A percentile compares a stretch with the other conserved stretches of the same genome.
Conservation (phyloP, 2,329 filamentous ascomycete genomes). For the Cladosporium sp. region DNA sequence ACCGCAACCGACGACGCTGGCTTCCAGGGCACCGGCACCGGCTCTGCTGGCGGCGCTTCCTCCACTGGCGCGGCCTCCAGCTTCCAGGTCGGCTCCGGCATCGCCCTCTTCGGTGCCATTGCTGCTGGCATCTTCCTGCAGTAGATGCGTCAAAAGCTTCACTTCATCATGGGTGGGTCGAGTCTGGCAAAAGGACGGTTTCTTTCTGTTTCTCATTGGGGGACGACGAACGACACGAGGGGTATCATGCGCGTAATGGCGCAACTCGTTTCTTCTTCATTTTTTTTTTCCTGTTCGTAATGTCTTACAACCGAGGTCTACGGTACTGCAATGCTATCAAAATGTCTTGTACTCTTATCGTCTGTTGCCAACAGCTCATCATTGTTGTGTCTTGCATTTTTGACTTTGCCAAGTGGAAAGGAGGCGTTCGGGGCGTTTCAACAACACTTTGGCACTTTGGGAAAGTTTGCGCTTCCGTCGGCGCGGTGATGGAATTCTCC, state of each 20-base stretch:
- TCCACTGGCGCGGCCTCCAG: conserved; percentile 23
- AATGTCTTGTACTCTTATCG: conserved; percentile 1
- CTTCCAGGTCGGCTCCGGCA: conserved; percentile 29
- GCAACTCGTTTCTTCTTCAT: background rate
- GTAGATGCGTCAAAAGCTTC: background rate
- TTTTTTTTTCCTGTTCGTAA: conserved; percentile 3
- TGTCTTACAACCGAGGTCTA: conserved; percentile 9
- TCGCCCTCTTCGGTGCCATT: conserved; percentile 38
- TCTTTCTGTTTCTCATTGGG: background rate
- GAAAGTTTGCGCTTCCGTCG: background rate
- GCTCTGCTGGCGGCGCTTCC: conserved; percentile 11
- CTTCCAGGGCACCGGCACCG: conserved; percentile 9
- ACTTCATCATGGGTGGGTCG: background rate
- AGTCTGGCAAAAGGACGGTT: background rate
- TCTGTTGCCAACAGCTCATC: background rate
- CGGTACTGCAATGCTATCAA: conserved; percentile 10
- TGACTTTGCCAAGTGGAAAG: background rate
- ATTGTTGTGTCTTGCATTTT: background rate
- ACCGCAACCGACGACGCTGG: conserved; percentile 10
- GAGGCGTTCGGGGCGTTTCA: no score
- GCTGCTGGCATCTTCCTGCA: conserved; percentile 33
- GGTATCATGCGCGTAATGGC: background rate
- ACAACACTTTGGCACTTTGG: background rate
- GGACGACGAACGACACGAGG: background rate
- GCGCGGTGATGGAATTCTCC: background rate